These are phyloP conservation scores for Brettanomyces sp. DNA, from an alignment of 805 yeast species.

Conservation along the genomic window DNA sequence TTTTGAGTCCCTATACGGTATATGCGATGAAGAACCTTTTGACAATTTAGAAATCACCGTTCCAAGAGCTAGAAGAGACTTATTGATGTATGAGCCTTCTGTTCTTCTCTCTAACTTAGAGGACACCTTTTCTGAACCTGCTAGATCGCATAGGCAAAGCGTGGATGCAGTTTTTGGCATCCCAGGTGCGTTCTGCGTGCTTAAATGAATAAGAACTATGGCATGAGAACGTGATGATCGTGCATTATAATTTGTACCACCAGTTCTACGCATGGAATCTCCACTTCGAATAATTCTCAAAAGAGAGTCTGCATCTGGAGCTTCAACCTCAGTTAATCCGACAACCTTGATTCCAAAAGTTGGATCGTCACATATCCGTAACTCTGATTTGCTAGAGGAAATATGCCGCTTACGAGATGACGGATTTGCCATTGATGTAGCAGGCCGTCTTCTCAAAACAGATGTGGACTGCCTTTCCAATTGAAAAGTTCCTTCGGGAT, in stretches of 20 bases:
- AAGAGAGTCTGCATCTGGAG: slow-evolving; percentile 49
- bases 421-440: not conserved
- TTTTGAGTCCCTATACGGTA: slow-evolving; percentile 91
- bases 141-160: slow-evolving; percentile 84
- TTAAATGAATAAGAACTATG: slow-evolving; percentile 60
- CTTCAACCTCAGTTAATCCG: slow-evolving; percentile 60
- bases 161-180: slow-evolving; percentile 38
- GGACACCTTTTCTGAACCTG: slow-evolving; percentile 90
- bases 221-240: slow-evolving; percentile 91
- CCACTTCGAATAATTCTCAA: slow-evolving; percentile 55
- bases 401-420: not conserved
- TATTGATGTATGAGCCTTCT: slow-evolving; percentile 90
- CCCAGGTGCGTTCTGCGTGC: slow-evolving; percentile 26
- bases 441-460: not conserved
- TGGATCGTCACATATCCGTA: slow-evolving; percentile 72
- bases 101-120: slow-evolving; percentile 72
- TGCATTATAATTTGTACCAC: slow-evolving; percentile 83
- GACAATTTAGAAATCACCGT: slow-evolving; percentile 80
- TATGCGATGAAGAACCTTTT: slow-evolving; percentile 36
- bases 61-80: slow-evolving; percentile 80
- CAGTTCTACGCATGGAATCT: slow-evolving; percentile 66
- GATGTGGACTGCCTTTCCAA: not conserved
- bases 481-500: not conserved
- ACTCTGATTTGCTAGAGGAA: slow-evolving; percentile 31
- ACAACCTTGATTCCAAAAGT: slow-evolving; percentile 62